These are phyloP conservation scores for Kluyveromyces marxianus DNA, from an alignment of 1,139 yeast species.

Conservation along the genomic window DNA sequence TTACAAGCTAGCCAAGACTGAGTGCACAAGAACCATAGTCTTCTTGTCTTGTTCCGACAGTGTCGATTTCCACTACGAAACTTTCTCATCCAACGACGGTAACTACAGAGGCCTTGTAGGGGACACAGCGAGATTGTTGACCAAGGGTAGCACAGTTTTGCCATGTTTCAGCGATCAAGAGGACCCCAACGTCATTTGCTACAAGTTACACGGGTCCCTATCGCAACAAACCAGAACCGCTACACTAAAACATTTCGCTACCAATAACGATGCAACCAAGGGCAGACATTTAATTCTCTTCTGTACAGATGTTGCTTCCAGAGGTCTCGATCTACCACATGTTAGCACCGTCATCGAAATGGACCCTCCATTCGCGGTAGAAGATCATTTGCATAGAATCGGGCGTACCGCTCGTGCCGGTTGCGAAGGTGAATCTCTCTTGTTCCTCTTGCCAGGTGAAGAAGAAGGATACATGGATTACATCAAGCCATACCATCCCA, in stretches of 20 bases:
- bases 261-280: slow-evolving; percentile 30
- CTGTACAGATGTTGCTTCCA: slow-evolving; percentile 74
- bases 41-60: slow-evolving; percentile 93
- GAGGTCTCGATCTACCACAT: slow-evolving; percentile 65
- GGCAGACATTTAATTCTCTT: slow-evolving; percentile 58
- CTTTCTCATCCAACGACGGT: slow-evolving; percentile 41
- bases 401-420: slow-evolving; percentile 76
- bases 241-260: slow-evolving; percentile 60
- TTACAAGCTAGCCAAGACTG: slow-evolving; percentile 10
- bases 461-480: slow-evolving; percentile 77
- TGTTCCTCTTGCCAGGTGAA: slow-evolving; percentile 77
- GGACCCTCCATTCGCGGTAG: slow-evolving; percentile 64
- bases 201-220: slow-evolving; percentile 84
- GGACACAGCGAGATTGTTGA: slow-evolving; percentile 31
- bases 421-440: slow-evolving; percentile 52
- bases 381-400: slow-evolving; percentile 65
- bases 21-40: slow-evolving; percentile 56
- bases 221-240: slow-evolving; percentile 75
- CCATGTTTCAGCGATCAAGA: slow-evolving; percentile 28
- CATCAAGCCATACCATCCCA: slow-evolving; percentile 55
- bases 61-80: slow-evolving; percentile 82
- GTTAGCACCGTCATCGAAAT: slow-evolving; percentile 58
- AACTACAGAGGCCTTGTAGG: slow-evolving; percentile 37
- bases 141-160: slow-evolving; percentile 24
- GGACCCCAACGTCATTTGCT: slow-evolving; percentile 43